These are phyloP conservation scores for Hypoxylon sp. DNA, from an alignment of 2,329 filamentous ascomycete species.

Conservation along the genomic window DNA sequence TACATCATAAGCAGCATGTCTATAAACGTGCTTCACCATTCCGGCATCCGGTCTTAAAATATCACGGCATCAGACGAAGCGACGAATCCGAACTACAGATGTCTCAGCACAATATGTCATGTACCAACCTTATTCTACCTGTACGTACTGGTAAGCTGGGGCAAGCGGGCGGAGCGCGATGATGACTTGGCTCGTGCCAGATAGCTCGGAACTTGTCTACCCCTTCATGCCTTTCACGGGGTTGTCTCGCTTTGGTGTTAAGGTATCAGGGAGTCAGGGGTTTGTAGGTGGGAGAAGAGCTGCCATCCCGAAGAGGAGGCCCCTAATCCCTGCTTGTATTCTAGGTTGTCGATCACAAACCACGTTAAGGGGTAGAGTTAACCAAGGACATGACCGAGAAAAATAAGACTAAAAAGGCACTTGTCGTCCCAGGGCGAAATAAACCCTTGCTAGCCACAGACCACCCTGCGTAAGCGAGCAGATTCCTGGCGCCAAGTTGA, in stretches of 20 bases:
- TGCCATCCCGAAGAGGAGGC: slow-evolving; percentile 36
- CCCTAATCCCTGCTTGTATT: slow-evolving; percentile 32
- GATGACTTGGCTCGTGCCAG: slow-evolving; percentile 39
- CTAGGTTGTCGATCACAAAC: slow-evolving; percentile 43
- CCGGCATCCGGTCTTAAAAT: slow-evolving; percentile 20
- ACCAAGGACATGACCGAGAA: slow-evolving; percentile 25
- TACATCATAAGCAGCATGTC: too few relatives aligned
- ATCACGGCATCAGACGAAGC: slow-evolving; percentile 19
- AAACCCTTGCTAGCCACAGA: slow-evolving; percentile 35
- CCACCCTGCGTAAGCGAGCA: slow-evolving; percentile 42
- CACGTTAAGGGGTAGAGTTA: slow-evolving; percentile 29
- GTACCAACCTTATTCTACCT: slow-evolving; percentile 12
- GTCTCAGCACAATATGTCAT: slow-evolving; percentile 28
- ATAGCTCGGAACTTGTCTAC: slow-evolving; percentile 37
- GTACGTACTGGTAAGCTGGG: slow-evolving; percentile 21
- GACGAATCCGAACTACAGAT: slow-evolving; percentile 21
- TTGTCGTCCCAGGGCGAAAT: slow-evolving; percentile 34
- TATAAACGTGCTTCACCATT: slow-evolving; percentile 3
- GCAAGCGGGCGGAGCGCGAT: slow-evolving; percentile 19
- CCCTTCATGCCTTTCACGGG: slow-evolving; percentile 40
- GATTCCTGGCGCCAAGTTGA: slow-evolving; percentile 41
- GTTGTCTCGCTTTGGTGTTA: slow-evolving; percentile 38
- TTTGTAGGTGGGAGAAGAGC: slow-evolving; percentile 22
- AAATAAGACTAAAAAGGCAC: slow-evolving; percentile 21
- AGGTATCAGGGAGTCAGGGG: slow-evolving; percentile 39